Evolutionary conservation across 208 protist species (phyloP).

Genomic region (Tetramitus jugosus): DNA sequence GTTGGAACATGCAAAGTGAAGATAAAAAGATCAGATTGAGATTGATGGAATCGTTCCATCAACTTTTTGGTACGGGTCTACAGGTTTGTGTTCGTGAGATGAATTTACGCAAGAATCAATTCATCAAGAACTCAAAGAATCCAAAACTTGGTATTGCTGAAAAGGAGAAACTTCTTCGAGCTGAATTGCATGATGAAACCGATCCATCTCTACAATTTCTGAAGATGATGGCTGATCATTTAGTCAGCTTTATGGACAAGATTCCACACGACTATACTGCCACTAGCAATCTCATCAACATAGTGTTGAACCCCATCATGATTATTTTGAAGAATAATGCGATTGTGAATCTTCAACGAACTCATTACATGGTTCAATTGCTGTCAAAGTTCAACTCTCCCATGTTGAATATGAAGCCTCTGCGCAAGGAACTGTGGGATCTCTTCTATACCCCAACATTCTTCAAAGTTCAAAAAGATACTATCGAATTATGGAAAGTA

Average conservation of each 20-base stretch:
- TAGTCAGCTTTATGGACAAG: not conserved
- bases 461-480: not conserved
- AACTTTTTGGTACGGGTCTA: not conserved
- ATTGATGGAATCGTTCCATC: not conserved
- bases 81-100: not conserved
- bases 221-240: not conserved
- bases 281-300: not conserved
- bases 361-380: not conserved
- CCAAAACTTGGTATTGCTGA: not conserved
- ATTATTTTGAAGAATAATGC: not conserved
- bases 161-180: not conserved
- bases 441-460: not conserved
- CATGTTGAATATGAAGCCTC: not conserved
- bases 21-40: not conserved
- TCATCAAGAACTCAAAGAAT: not conserved
- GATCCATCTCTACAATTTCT: not conserved
- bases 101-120: not conserved
- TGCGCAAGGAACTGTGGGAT: not conserved
- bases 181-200: not conserved
- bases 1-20: not conserved
- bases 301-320: not conserved
- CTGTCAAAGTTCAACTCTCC: not conserved
- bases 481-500: not conserved
- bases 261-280: not conserved
- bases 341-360: not conserved